Evolutionary conservation across 257 asterid species (phyloP), one percentile per base, ranked within the genome.

Genomic region (Nicotiana tabacum): DNA sequence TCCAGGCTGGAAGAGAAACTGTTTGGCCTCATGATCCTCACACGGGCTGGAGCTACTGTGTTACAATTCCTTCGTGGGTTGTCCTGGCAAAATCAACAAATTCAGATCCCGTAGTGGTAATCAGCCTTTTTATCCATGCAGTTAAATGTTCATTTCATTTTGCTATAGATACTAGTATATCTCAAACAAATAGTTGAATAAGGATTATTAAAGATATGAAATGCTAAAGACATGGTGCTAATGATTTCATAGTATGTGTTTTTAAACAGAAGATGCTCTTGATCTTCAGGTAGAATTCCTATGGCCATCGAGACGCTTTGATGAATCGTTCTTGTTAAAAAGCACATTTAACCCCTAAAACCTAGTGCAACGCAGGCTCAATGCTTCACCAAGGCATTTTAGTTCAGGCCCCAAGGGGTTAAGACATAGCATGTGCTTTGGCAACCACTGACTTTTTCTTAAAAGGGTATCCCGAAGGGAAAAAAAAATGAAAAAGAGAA

Each of bases 11-110:
- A 37, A 88, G 90, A 82, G 97, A 93, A 83, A 94, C 97, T 83
- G 87, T 91, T 81, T 94, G 98, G 99, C 98, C 98, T 56, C 98
- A 96, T 87, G 98, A 94, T 86, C 98, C 95, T 83, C 94, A 83
- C 72, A 85, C 97, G 6, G 99, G 99, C 53, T 96, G 99, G 99
- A 94, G 99, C 92, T 94, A 93, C 86, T 94, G 98, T 77, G 90
- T 96, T 80, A 91, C 92, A 58, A 86, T 96, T 84, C 98, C 99
- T 64, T 96, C 99, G 60, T 94, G 99, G 99, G 93, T 91, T 74
- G 94, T 91, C 81, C 94, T 91, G 81, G 97, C 99, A 79, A 94
- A 96, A 85, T 90, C 99, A n/a, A 90, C 86, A 89, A 97, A 94
- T 87, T 92, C 99, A 69, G 99, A 94, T 76, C 96, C 98, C 33